A percentile compares a stretch with the other conserved stretches of the same genome.
phyloP scores from a whole-genome alignment of 2,329 filamentous ascomycete genomes.

The Arthroderma uncinatum region DNA sequence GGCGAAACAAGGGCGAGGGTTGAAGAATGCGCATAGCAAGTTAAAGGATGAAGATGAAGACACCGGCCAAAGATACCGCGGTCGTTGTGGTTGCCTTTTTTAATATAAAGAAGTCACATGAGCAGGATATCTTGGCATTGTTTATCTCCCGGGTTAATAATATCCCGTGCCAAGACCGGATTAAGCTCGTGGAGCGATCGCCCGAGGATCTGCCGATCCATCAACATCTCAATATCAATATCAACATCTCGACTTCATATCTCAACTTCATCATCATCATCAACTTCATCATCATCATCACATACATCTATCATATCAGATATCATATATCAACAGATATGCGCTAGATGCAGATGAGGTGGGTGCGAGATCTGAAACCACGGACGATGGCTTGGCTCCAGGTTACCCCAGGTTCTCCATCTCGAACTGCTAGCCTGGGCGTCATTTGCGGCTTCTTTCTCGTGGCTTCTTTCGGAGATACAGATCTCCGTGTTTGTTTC shows the following conservation, averaged over 20 bases:
- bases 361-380: slow-evolving; percentile 3
- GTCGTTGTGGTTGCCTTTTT: neutral
- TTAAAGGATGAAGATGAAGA: too few relatives aligned
- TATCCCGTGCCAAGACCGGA: neutral
- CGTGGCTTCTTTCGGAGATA: neutral
- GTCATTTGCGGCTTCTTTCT: neutral
- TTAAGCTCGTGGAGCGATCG: slow-evolving; percentile 4
- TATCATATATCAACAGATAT: neutral
- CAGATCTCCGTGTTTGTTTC: neutral
- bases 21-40: too few relatives aligned
- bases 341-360: too few relatives aligned
- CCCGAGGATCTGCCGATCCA: neutral
- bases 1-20: neutral
- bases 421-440: neutral
- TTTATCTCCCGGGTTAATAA: slow-evolving; percentile 1
- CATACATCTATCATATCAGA: too few relatives aligned
- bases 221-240: neutral
- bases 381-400: neutral
- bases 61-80: too few relatives aligned
- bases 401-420: slow-evolving; percentile 3
- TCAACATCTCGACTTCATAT: neutral
- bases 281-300: too few relatives aligned
- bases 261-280: too few relatives aligned
- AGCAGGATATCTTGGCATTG: neutral
- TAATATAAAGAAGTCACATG: neutral